Conservation (phyloP, 495 filamentous ascomycete genomes). For the Penicillium pancosmium region DNA sequence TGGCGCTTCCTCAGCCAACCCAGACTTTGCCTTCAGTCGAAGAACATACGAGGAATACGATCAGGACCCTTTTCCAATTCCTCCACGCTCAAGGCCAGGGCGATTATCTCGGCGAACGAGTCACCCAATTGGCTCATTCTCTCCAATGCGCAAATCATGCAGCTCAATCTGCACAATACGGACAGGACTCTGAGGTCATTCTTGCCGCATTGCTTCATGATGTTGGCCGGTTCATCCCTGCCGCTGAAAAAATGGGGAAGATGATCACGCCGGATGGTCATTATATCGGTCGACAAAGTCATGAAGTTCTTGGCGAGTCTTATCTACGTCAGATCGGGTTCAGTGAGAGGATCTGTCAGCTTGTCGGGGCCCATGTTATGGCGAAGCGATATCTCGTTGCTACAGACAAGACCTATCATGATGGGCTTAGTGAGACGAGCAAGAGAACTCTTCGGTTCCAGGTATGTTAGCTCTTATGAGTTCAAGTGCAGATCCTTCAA, state of each 20-base stretch:
- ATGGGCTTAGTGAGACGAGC: slow-evolving; percentile 40
- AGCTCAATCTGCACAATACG: slow-evolving; percentile 19
- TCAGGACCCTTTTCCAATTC: slow-evolving; percentile 27
- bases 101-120: slow-evolving; percentile 40
- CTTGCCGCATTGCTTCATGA: slow-evolving; percentile 46
- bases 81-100: slow-evolving; percentile 29
- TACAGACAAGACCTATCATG: slow-evolving; percentile 40
- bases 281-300: slow-evolving; percentile 40
- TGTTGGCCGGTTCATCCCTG: slow-evolving; percentile 44
- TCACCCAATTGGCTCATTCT: slow-evolving; percentile 48
- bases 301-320: slow-evolving; percentile 41
- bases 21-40: slow-evolving; percentile 9
- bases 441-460: slow-evolving; percentile 41
- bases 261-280: slow-evolving; percentile 26
- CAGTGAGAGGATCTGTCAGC: slow-evolving; percentile 36
- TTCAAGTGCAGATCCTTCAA: not conserved
- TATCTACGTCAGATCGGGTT: slow-evolving; percentile 42
- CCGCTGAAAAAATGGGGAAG: slow-evolving; percentile 29
- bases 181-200: slow-evolving; percentile 35
- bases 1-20: not conserved
- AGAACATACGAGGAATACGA: slow-evolving; percentile 18
- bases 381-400: slow-evolving; percentile 47
- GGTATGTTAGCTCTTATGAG: slow-evolving; percentile 11
- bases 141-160: slow-evolving; percentile 46
- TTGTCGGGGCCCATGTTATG: slow-evolving; percentile 46